A percentile compares a stretch with the other conserved stretches of the same genome.
Conservation (phyloP, 768 basidiomycete genomes). For the Tulasnella calospora region DNA sequence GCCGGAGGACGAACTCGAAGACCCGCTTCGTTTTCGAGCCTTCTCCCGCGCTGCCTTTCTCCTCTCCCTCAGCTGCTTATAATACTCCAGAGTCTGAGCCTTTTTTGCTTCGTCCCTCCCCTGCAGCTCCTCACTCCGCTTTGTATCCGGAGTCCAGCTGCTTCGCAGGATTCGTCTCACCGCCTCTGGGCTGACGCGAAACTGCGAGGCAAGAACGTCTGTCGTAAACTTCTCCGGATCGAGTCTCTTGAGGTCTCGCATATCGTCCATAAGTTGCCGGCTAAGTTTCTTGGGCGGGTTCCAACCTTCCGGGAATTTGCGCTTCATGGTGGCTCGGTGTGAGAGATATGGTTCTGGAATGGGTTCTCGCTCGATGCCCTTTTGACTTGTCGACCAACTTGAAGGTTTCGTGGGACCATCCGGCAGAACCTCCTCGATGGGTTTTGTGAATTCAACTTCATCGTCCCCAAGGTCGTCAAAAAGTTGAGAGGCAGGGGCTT, state of each 20-base stretch:
- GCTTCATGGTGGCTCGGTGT: slow-evolving; percentile 23
- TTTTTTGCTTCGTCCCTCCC: slow-evolving; percentile 30
- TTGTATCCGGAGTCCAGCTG: slow-evolving; percentile 53
- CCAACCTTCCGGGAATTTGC: slow-evolving; percentile 44
- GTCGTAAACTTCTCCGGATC: slow-evolving; percentile 63
- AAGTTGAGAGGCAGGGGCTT: not conserved
- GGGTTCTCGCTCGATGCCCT: slow-evolving; percentile 7
- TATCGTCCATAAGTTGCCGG: slow-evolving; percentile 75
- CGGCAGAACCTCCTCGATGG: slow-evolving; percentile 17
- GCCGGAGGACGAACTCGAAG: not conserved
- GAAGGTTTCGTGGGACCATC: not conserved
- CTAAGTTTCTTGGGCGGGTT: slow-evolving; percentile 73
- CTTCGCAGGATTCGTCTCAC: slow-evolving; percentile 74
- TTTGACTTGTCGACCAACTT: not conserved
- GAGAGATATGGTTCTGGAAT: slow-evolving; percentile 5
- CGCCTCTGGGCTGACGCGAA: slow-evolving; percentile 75
- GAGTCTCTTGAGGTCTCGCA: slow-evolving; percentile 59
- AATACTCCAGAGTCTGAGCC: slow-evolving; percentile 28
- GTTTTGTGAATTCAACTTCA: slow-evolving; percentile 8
- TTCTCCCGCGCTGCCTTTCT: slow-evolving; percentile 25
- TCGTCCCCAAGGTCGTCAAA: not conserved
- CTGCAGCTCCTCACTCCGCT: slow-evolving; percentile 26
- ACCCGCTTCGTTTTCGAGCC: not conserved
- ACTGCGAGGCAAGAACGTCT: slow-evolving; percentile 64
- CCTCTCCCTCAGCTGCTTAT: slow-evolving; percentile 27